These are phyloP conservation scores for Gentiana dahurica DNA, from an alignment of 257 asterid genomes.

Conservation along the genomic window DNA sequence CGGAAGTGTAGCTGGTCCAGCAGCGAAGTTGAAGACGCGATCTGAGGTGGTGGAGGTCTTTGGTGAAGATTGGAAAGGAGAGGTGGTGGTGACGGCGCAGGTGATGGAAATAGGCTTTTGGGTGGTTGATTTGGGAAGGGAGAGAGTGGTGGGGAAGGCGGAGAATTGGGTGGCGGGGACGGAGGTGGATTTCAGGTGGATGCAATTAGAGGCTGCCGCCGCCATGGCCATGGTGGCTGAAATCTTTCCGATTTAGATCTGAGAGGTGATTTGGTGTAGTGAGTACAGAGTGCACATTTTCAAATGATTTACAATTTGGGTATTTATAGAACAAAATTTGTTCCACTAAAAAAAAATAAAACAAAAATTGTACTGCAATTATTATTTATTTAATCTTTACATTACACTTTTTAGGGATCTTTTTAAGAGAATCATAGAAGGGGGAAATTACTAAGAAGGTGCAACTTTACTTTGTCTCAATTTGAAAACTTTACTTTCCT, in stretches of 20 bases:
- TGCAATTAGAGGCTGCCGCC: constrained; percentile 25
- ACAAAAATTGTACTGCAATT: too few species aligned
- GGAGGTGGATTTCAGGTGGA: constrained; percentile 22
- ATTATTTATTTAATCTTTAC: too few species aligned
- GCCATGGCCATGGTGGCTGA: constrained; percentile 24
- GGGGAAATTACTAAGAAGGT: neutral
- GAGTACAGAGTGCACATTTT: neutral
- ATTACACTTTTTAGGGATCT: neutral
- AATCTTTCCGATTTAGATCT: neutral
- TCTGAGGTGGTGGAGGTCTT: constrained; percentile 43
- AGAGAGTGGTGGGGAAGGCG: constrained; percentile 32
- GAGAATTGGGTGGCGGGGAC: constrained; percentile 29
- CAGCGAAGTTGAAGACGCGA: constrained; percentile 93
- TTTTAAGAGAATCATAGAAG: neutral
- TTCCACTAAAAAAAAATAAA: too few species aligned
- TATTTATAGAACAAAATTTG: neutral
- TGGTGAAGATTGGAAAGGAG: constrained; percentile 31
- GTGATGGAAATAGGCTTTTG: constrained; percentile 28
- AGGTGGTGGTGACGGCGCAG: constrained; percentile 25
- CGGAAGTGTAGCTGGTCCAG: constrained; percentile 89
- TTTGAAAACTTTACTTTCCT: too few species aligned
- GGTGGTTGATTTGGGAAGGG: constrained; percentile 12
- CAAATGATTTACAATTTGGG: neutral
- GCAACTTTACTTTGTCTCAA: neutral
- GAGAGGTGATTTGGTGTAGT: constrained; percentile 7